These are phyloP conservation scores for Linum usitatissimum DNA, from an alignment of 345 rosid species.

Conservation along the genomic window DNA sequence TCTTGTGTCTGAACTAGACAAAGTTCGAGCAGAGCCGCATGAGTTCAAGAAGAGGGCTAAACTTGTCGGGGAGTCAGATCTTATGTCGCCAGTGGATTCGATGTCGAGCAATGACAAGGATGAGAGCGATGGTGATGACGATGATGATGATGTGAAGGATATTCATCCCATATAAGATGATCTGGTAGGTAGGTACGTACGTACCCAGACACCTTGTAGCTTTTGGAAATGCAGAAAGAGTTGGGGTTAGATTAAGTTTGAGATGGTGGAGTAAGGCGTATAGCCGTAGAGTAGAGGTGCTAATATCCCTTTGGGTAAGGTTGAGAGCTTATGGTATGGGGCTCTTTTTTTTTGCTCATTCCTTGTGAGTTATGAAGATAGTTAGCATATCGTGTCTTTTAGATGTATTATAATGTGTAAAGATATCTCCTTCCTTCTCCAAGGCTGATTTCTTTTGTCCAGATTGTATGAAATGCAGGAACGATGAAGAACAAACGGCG, in stretches of 20 bases:
- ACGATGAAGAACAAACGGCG: no score
- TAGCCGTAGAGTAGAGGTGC: background rate
- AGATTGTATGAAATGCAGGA: no score
- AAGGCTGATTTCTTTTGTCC: no score
- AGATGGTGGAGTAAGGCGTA: background rate
- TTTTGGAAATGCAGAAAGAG: background rate
- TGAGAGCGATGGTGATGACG: background rate
- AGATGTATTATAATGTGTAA: no score
- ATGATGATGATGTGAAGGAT: slow-evolving; percentile 11
- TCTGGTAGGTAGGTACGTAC: background rate
- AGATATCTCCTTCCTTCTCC: no score
- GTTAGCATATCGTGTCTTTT: no score
- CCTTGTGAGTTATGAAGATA: background rate
- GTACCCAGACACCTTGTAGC: background rate
- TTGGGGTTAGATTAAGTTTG: background rate
- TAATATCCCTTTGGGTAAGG: background rate
- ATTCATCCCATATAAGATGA: slow-evolving; percentile 2
- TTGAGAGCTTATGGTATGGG: background rate
- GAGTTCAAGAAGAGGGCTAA: slow-evolving; percentile 6
- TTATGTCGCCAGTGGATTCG: slow-evolving; percentile 15
- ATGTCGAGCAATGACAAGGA: background rate
- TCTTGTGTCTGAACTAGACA: slow-evolving; percentile 2
- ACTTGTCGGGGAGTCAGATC: slow-evolving; percentile 11
- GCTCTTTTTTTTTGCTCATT: background rate
- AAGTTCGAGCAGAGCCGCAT: slow-evolving; percentile 11